Percentiles rank a stretch among this genome's conserved stretches.
phyloP scores from a whole-genome alignment of 164 flowering plant genomes.

The Amborella trichopoda region DNA sequence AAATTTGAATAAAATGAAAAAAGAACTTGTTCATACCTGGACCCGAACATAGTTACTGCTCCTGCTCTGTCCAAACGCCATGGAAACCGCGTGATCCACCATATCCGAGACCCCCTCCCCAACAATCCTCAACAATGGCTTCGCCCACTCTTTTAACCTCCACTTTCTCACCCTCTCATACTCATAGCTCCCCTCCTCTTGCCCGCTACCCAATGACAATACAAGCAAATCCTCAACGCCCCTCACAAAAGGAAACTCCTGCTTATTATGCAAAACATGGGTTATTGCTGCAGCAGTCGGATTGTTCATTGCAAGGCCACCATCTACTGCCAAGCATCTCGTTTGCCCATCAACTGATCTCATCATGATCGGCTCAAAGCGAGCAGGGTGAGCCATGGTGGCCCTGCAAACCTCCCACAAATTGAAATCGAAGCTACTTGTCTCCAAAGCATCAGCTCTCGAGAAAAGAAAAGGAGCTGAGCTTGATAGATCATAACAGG shows the following conservation, averaged over 20 bases:
- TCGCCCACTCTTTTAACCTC: constrained; percentile 45
- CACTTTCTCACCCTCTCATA: constrained; percentile 53
- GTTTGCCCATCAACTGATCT: constrained; percentile 38
- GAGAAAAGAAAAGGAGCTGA: constrained; percentile 51
- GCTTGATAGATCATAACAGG: constrained; percentile 48
- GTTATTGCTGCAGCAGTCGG: constrained; percentile 67
- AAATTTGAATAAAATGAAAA: too few species aligned
- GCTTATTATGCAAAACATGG: constrained; percentile 61
- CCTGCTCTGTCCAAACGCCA: constrained; percentile 39
- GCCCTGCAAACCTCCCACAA: constrained; percentile 46
- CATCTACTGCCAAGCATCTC: constrained; percentile 35
- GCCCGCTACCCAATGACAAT: constrained; percentile 48
- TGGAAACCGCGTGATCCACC: constrained; percentile 65
- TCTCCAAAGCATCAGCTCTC: constrained; percentile 59
- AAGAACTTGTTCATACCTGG: too few species aligned
- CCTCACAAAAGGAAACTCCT: constrained; percentile 47
- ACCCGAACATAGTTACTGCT: constrained; percentile 40
- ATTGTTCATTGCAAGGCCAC: constrained; percentile 48
- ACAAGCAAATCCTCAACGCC: constrained; percentile 47
- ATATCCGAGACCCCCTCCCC: constrained; percentile 51
- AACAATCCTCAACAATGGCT: constrained; percentile 26
- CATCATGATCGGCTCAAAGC: constrained; percentile 21
- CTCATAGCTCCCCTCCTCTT: constrained; percentile 46
- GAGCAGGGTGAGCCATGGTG: constrained; percentile 26
- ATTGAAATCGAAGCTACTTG: constrained; percentile 49